A percentile compares a stretch with the other conserved stretches of the same genome.
Evolutionary conservation across 1,284 basidiomycete species (phyloP).

Genomic region (Sutorius eximius): DNA sequence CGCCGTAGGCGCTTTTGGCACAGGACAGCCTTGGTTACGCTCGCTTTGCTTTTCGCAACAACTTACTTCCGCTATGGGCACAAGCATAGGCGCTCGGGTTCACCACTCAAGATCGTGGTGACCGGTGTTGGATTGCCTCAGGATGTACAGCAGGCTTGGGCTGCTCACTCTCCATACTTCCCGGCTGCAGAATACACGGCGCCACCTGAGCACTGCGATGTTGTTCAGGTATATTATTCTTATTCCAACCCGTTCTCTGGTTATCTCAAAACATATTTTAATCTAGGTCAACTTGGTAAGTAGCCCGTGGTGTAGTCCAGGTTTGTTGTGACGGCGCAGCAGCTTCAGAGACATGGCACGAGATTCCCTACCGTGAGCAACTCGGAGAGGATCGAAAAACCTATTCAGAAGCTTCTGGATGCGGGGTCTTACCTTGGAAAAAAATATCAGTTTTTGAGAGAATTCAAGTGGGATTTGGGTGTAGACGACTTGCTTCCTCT

Average conservation of each 20-base stretch:
- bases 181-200: conserved; percentile 46
- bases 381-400: conserved; percentile 44
- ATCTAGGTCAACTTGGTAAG: conserved; percentile 63
- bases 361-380: conserved; percentile 70
- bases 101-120: not conserved
- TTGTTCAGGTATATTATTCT: conserved; percentile 50
- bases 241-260: not conserved
- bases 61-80: conserved; percentile 14
- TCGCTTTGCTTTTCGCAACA: conserved; percentile 19
- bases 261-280: not conserved
- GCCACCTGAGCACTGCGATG: conserved; percentile 49
- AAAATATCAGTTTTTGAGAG: conserved; percentile 58
- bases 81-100: not conserved
- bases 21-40: conserved; percentile 9
- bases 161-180: conserved; percentile 60
- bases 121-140: conserved; percentile 16
- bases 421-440: conserved; percentile 47
- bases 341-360: conserved; percentile 87
- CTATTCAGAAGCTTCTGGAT: conserved; percentile 53
- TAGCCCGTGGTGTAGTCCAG: not conserved
- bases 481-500: conserved; percentile 62
- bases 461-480: conserved; percentile 65
- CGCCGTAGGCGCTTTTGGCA: conserved; percentile 5
- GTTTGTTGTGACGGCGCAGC: conserved; percentile 7
- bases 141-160: conserved; percentile 46